Evolutionary conservation across 1,284 basidiomycete species (phyloP), one percentile per base, ranked within the genome.

Genomic region (Malassezia yamatoensis): DNA sequence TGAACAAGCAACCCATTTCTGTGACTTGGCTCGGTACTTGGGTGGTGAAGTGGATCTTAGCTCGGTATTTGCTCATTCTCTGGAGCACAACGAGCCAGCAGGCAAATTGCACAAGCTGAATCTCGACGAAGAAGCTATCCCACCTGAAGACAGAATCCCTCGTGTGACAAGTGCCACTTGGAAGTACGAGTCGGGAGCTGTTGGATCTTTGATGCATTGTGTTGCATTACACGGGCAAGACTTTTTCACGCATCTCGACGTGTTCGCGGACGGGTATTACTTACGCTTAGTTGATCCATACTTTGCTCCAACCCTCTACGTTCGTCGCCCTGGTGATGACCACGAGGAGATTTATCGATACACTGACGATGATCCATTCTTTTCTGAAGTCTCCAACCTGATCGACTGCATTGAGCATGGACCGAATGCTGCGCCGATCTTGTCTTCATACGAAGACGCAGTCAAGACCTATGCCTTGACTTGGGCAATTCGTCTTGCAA

Each of bases 1-100:
- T 59, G 93, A 96, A 77, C 93, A 96, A 77, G 93, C 88, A 41
- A 98, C 94, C 7, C 93, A 83, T 73, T 82, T 83, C 67, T 79
- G 79, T 45, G 61, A 62, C 57, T 80, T 91, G 42, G 93, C 89
- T 50, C 85, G 93, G 65, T 96, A 96, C 81, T 96, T 98, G 77
- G 93, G 93, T 51, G 93, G 93, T 41, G 93, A 96, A 67, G 90
- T 96, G 58, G 87, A 94, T 72, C 84, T 93, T 59, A 78, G 81
- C 56, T 83, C 83, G 42, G 89, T 96, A 35, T 80, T 79, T 58
- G 79, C 75, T 37, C 74, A 76, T 41, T 63, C 68, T 40, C 51
- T 73, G 21, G 71, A 73, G 55, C 63, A 68, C 63, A 68, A 67
- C 59, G 71, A 73, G 60, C 61, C 63, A 5, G 87, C 93, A 3